These are phyloP conservation scores for Phytopythium boreale DNA, from an alignment of 352 stramenopile species.

Conservation along the genomic window DNA sequence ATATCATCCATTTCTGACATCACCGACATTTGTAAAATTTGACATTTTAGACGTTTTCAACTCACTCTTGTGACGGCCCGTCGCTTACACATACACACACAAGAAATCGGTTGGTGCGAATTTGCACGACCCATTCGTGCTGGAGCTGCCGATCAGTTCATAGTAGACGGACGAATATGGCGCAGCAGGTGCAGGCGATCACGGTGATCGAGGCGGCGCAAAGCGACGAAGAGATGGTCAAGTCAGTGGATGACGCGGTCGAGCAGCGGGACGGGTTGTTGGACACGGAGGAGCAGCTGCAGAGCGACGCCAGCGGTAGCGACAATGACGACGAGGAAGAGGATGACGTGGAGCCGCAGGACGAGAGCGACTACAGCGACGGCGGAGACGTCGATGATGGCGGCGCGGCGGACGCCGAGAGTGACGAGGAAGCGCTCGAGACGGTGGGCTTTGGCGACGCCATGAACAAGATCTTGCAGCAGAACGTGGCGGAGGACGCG, in stretches of 20 bases:
- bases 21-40: too few species aligned
- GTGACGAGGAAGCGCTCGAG: slow-evolving; percentile 41
- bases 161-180: background rate
- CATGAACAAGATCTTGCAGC: slow-evolving; percentile 83
- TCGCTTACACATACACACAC: too few species aligned
- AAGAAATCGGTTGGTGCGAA: too few species aligned
- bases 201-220: background rate
- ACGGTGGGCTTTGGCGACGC: slow-evolving; percentile 81
- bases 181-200: too few species aligned
- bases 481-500: slow-evolving; percentile 64
- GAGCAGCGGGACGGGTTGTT: background rate
- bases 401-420: slow-evolving; percentile 4
- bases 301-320: background rate
- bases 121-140: too few species aligned
- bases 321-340: slow-evolving; percentile 22
- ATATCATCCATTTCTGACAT: too few species aligned
- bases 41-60: too few species aligned
- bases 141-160: too few species aligned
- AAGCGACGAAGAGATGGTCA: background rate
- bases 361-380: slow-evolving; percentile 17
- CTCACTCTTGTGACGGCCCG: too few species aligned
- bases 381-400: slow-evolving; percentile 8
- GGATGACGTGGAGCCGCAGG: slow-evolving; percentile 15
- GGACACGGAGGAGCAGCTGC: slow-evolving; percentile 4
- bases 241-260: background rate